Evolutionary conservation across 257 asterid species (phyloP).

Genomic region (Solanum tarijense): DNA sequence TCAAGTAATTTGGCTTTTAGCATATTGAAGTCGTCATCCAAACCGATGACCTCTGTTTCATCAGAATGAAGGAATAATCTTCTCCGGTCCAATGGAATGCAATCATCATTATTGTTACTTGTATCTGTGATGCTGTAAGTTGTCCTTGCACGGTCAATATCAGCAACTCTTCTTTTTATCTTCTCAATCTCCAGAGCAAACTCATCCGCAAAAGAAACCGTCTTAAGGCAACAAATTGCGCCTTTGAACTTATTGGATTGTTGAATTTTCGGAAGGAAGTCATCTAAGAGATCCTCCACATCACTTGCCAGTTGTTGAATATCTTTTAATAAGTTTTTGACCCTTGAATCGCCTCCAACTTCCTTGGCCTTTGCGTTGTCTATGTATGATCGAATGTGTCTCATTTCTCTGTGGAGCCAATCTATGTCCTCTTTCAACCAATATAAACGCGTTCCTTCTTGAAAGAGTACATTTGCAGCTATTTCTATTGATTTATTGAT

Average conservation of each 20-base stretch:
- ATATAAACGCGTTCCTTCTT: not conserved
- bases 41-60: not conserved
- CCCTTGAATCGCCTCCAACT: not conserved
- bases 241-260: not conserved
- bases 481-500: not conserved
- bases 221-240: not conserved
- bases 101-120: not conserved
- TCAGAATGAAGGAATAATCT: too few relatives aligned
- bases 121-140: not conserved
- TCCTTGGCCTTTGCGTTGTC: not conserved
- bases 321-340: not conserved
- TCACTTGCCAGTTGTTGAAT: not conserved
- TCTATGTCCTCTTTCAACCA: too few relatives aligned
- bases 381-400: not conserved
- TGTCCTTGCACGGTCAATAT: not conserved
- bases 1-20: not conserved
- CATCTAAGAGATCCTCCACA: not conserved
- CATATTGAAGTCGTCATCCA: not conserved
- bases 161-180: not conserved
- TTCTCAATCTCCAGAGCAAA: not conserved
- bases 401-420: not conserved
- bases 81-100: too few relatives aligned
- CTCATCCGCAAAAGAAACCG: not conserved
- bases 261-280: not conserved
- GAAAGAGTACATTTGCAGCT: not conserved